phyloP scores from a whole-genome alignment of 768 basidiomycete species.

The Lentinula aciculospora region DNA sequence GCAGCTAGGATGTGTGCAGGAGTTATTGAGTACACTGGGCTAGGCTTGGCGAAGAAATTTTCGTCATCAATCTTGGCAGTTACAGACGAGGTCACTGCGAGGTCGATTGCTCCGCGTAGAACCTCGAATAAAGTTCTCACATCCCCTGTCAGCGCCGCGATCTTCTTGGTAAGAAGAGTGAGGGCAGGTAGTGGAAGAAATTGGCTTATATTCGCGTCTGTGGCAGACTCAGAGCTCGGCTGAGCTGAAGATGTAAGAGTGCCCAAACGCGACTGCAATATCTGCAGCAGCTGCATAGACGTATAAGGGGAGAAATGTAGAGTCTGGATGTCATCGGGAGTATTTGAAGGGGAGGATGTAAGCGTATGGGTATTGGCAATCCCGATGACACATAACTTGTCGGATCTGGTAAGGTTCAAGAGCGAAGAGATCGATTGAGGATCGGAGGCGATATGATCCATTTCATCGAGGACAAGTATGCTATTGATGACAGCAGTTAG shows the following conservation, averaged over 20 bases:
- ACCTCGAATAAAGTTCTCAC: constrained; percentile 79
- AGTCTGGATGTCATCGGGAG: constrained; percentile 38
- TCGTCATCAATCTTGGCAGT: constrained; percentile 11
- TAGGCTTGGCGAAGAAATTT: constrained; percentile 14
- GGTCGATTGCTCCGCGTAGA: constrained; percentile 72
- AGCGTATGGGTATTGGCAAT: constrained; percentile 90
- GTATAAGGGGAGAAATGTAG: constrained; percentile 85
- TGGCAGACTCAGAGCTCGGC: constrained; percentile 19
- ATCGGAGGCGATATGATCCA: constrained; percentile 73
- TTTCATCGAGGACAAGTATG: constrained; percentile 78
- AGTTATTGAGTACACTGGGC: constrained; percentile 35
- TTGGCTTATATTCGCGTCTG: constrained; percentile 31
- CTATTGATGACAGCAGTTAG: constrained; percentile 25
- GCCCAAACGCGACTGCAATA: constrained; percentile 57
- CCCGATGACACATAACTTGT: constrained; percentile 66
- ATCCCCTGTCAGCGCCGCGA: constrained; percentile 80
- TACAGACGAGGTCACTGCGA: constrained; percentile 35
- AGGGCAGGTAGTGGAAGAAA: constrained; percentile 63
- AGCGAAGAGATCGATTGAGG: constrained; percentile 53
- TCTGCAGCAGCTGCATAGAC: constrained; percentile 60
- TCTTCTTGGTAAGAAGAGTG: constrained; percentile 72
- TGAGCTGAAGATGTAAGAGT: constrained; percentile 28
- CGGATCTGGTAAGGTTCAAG: constrained; percentile 57
- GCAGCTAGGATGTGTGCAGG: constrained; percentile 70
- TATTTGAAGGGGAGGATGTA: constrained; percentile 44